Conservation (phyloP, 2,329 filamentous ascomycete genomes). For the Aureobasidium sp. region DNA sequence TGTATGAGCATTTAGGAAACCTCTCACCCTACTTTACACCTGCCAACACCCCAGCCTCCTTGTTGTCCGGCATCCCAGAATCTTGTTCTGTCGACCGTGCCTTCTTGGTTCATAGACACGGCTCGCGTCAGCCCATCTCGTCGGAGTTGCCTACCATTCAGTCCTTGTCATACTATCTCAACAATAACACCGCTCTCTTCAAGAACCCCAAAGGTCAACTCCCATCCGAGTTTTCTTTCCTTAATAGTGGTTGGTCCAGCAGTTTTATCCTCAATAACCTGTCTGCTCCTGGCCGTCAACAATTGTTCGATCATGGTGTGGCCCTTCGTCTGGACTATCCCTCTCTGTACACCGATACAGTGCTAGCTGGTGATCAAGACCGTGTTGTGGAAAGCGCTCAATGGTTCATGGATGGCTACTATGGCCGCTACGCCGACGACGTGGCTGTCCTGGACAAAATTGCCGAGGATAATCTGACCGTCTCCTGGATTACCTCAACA, state of each 20-base stretch:
- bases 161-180: conserved; percentile 12
- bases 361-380: conserved; percentile 12
- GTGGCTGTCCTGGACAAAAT: conserved; percentile 9
- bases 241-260: conserved; percentile 10
- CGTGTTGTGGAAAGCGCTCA: conserved; percentile 13
- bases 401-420: conserved; percentile 13
- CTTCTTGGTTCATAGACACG: conserved; percentile 14
- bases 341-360: conserved; percentile 9
- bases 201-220: neutral
- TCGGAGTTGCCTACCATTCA: conserved; percentile 10
- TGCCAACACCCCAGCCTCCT: conserved; percentile 5
- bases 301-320: conserved; percentile 12
- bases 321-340: conserved; percentile 10
- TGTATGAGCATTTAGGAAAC: conserved; percentile 13
- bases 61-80: conserved; percentile 11
- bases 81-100: conserved; percentile 10
- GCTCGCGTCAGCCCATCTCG: conserved; percentile 12
- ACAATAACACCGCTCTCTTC: conserved; percentile 13
- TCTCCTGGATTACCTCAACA: conserved; percentile 12
- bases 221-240: conserved; percentile 10
- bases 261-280: conserved; percentile 11
- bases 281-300: conserved; percentile 7
- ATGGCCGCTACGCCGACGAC: conserved; percentile 1
- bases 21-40: conserved; percentile 12
- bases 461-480: conserved; percentile 10